These are phyloP conservation scores for Chlamydomonas applanata DNA, from an alignment of 139 green algal species.

Conservation along the genomic window DNA sequence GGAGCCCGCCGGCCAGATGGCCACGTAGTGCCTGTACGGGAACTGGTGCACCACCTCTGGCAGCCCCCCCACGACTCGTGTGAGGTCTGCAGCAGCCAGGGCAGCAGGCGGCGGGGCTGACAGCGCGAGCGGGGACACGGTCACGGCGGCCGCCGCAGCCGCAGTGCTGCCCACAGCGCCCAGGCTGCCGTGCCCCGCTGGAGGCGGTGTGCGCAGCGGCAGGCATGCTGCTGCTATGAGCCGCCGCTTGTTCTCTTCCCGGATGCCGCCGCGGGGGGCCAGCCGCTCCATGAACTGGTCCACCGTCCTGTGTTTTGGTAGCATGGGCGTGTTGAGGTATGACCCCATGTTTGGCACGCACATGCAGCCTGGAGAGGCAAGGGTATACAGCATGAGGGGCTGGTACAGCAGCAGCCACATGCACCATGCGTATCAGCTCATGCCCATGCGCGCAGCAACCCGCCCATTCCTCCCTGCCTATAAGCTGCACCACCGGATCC, in stretches of 20 bases:
- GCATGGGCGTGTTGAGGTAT: too few species aligned
- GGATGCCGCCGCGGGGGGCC: slow-evolving; percentile 35
- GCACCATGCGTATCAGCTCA: too few species aligned
- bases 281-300: slow-evolving; percentile 32
- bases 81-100: slow-evolving; percentile 18
- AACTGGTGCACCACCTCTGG: neutral
- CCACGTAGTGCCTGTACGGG: slow-evolving; percentile 22
- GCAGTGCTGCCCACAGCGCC: too few species aligned
- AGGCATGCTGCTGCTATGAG: neutral
- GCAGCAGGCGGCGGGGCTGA: slow-evolving; percentile 4
- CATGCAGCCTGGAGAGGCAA: too few species aligned
- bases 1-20: slow-evolving; percentile 20
- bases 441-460: too few species aligned
- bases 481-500: too few species aligned
- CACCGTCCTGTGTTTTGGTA: slow-evolving; percentile 19
- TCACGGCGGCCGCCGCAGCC: too few species aligned
- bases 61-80: neutral
- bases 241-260: slow-evolving; percentile 11
- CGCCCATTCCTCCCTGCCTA: too few species aligned
- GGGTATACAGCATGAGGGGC: neutral
- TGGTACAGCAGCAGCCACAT: too few species aligned
- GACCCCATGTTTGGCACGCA: too few species aligned
- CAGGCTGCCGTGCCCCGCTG: too few species aligned
- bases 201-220: neutral
- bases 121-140: neutral